These are phyloP conservation scores for Balakata baccata DNA, from an alignment of 345 rosid species.

Conservation along the genomic window DNA sequence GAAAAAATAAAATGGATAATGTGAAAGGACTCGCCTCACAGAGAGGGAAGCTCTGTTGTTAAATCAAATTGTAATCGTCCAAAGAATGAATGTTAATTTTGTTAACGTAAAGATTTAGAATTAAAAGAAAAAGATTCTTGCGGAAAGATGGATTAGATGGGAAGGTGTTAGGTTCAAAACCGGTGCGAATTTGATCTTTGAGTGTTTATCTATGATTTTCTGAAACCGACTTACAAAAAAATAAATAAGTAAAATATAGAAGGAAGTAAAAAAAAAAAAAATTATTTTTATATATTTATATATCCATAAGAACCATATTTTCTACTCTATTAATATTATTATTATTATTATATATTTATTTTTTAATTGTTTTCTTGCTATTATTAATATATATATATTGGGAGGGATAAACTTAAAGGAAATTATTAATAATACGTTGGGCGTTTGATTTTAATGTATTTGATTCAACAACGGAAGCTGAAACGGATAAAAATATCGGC, in stretches of 20 bases:
- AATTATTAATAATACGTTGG: constrained; percentile 17
- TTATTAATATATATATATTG: too few relatives aligned
- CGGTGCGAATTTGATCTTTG: constrained; percentile 27
- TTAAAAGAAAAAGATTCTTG: background rate
- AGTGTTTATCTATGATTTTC: constrained; percentile 17
- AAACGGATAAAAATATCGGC: constrained; percentile 21
- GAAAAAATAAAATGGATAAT: constrained; percentile 7
- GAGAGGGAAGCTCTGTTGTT: constrained; percentile 1
- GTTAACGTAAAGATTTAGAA: background rate
- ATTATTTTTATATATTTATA: background rate
- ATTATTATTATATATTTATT: too few relatives aligned
- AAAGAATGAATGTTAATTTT: constrained; percentile 4
- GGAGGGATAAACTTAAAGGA: too few relatives aligned
- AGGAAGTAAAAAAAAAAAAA: background rate
- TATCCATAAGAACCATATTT: too few relatives aligned
- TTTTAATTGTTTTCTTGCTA: too few relatives aligned
- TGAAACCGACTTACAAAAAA: constrained; percentile 30
- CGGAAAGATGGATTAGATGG: constrained; percentile 5
- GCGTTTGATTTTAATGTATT: constrained; percentile 19
- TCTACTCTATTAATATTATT: too few relatives aligned
- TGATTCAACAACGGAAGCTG: constrained; percentile 51
- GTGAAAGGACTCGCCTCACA: constrained; percentile 20
- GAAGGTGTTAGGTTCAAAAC: constrained; percentile 40
- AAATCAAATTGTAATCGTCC: background rate
- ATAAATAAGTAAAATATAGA: background rate